Evolutionary conservation across 2,329 filamentous ascomycete genomes (phyloP), one percentile per base, ranked within the genome.

Genomic region (Hirsutella rhossiliensis): DNA sequence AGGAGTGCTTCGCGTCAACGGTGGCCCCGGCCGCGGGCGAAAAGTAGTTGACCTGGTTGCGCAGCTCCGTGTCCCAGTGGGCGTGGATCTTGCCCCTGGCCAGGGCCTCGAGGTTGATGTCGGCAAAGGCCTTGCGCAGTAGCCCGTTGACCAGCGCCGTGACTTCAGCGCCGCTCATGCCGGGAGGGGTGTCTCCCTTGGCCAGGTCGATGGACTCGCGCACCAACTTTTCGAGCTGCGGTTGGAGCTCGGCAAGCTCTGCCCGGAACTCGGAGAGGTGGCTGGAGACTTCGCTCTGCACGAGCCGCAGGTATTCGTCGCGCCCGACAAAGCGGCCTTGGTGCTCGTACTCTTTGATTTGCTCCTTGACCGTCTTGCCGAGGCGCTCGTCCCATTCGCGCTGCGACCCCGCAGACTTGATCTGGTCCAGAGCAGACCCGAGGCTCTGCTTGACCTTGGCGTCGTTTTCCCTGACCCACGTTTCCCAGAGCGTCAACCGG

Each of bases 31-130:
- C 64, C 5, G 78, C 77, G 1, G 63, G 55, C 3, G 75, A 73
- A 53, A 95, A 83, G 64, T 81, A 88, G 65, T 96, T 95, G 62
- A 88, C 66, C 44, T 75, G 72, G 43, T 71, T 65, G 44, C 62
- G 62, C 20, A 80, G 62, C 20, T 69, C 58, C 1, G 56, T 53
- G 38, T 67, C 62, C 56, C 65, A 68, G 50, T 69, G 59, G 31
- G 60, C 56, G 28, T 65, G 63, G 42, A 77, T 72, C 42, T 67
- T 62, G 43, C 67, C 67, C 27, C 64, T 61, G 23, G 70, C 67
- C 31, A 73, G 53, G 3, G 67, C 67, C 41, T 69, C 64, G 3
- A 78, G 62, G 43, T 70, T 68, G 18, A 64, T 61, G 31, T 71
- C 62, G 5, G 59, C 58, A 18, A 77, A 56, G 28, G 65, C 63